Evolutionary conservation across 441 rosid genomes (phyloP).

Genomic region (Geranium incanum): DNA sequence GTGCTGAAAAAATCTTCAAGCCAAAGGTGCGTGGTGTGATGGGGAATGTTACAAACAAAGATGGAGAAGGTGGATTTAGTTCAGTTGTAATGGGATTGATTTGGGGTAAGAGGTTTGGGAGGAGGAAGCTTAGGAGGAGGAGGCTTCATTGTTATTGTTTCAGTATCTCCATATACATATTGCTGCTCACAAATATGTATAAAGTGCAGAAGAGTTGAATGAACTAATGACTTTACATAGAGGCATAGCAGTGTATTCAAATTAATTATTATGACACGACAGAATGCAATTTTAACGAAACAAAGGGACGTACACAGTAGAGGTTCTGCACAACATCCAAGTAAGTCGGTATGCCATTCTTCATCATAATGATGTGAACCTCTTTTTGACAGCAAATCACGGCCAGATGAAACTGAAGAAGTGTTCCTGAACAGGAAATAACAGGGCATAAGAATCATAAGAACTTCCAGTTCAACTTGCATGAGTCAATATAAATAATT

Average conservation of each 20-base stretch:
- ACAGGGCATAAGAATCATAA: slow-evolving; percentile 18
- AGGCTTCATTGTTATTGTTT: too few relatives aligned
- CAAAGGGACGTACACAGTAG: slow-evolving; percentile 48
- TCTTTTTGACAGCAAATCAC: slow-evolving; percentile 51
- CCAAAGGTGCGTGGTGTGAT: too few relatives aligned
- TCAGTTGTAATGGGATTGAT: too few relatives aligned
- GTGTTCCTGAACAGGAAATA: slow-evolving; percentile 45
- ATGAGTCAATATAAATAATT: slow-evolving; percentile 12
- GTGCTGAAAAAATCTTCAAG: too few relatives aligned
- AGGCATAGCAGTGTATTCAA: background rate
- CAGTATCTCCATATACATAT: too few relatives aligned
- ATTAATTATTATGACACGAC: background rate
- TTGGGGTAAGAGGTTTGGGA: too few relatives aligned
- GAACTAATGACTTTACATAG: background rate
- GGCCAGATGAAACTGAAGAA: slow-evolving; percentile 55
- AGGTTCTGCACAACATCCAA: slow-evolving; percentile 84
- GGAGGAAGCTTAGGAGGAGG: too few relatives aligned
- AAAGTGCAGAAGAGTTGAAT: background rate
- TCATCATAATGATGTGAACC: slow-evolving; percentile 40
- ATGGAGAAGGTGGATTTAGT: too few relatives aligned
- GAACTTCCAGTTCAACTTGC: slow-evolving; percentile 6
- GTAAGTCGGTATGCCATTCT: slow-evolving; percentile 80
- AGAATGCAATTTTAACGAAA: background rate
- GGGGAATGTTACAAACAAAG: too few relatives aligned
- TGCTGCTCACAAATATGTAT: too few relatives aligned